These are phyloP conservation scores for Phalaenopsis aphrodite DNA, from an alignment of 106 monocot species.

Conservation along the genomic window DNA sequence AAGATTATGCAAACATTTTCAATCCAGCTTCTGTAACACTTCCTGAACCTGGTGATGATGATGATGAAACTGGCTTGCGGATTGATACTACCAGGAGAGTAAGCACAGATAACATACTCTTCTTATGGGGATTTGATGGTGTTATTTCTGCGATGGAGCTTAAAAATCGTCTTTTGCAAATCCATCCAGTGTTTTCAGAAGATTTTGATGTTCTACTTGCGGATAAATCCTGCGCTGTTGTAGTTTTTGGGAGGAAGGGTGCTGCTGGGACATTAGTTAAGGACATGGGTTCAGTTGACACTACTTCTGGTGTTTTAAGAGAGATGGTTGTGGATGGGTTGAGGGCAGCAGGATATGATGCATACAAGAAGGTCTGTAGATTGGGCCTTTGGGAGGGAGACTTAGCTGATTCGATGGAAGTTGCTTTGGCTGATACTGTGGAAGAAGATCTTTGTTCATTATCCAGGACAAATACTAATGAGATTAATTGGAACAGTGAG, in stretches of 20 bases:
- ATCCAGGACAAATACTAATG: slow-evolving; percentile 14
- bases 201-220: slow-evolving; percentile 58
- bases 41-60: slow-evolving; percentile 16
- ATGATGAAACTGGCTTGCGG: background rate
- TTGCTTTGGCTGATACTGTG: slow-evolving; percentile 8
- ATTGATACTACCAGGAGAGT: slow-evolving; percentile 15
- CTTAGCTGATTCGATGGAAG: slow-evolving; percentile 70
- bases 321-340: slow-evolving; percentile 47
- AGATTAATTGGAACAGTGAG: slow-evolving; percentile 47
- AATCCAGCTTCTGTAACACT: slow-evolving; percentile 25
- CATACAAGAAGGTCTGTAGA: slow-evolving; percentile 56
- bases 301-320: slow-evolving; percentile 17
- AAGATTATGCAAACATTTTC: slow-evolving; percentile 39
- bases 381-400: slow-evolving; percentile 49
- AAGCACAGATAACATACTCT: slow-evolving; percentile 32
- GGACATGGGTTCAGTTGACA: slow-evolving; percentile 27
- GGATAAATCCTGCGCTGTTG: slow-evolving; percentile 52
- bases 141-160: slow-evolving; percentile 23
- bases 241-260: slow-evolving; percentile 26
- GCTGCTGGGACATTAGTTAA: slow-evolving; percentile 33
- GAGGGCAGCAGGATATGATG: slow-evolving; percentile 51
- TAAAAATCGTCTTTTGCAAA: slow-evolving; percentile 26
- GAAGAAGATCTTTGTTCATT: background rate
- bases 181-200: slow-evolving; percentile 38
- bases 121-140: slow-evolving; percentile 56